Base-by-base conservation (phyloP, 306 rosid genomes). In the Chamaecrista fasciculata region DNA sequence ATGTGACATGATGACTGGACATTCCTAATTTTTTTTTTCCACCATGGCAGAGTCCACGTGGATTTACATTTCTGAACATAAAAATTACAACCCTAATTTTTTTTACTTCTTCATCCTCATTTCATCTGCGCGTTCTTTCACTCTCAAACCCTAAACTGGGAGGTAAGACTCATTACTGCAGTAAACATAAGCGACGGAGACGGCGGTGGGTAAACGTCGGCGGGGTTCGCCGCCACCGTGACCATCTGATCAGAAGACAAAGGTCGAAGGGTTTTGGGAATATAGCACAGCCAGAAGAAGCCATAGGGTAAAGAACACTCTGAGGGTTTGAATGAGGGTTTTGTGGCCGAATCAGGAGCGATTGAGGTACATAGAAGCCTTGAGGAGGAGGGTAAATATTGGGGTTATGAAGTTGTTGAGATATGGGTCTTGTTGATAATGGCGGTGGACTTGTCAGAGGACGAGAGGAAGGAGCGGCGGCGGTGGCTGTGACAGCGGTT, bases 241-340 rank as follows among this genome's bases (percentile, higher is more conserved):
- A 86, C 84, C 39, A 81, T 31, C 60, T 78, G 92, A 49, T 78
- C 77, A 31, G 76, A 37, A 23, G 66, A 40, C 11, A 57, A 29
- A 26, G 86, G 77, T 6, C 83, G 79, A 51, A 69, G 5, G 6
- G 74, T 61, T 42, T 67, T 76, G 79, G 87, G 69, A 18, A 80
- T 76, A 76, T 78, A 87, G 6, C 88, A 12, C 86, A 88, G 48
- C 90, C 90, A 16, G 86, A 83, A 33, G 90, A 87, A 24, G 86
- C 84, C 6, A 85, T 82, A 1, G 94, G 94, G 83, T 85, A 83
- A 18, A 76, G 69, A 61, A 85, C 21, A 26, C 83, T 78, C 44
- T 72, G 84, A 55, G 69, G 23, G 39, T 51, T 60, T 5, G 73
- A 10, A 39, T 52, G 39, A 49, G 58, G 70, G 57, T 39, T 79